These are phyloP conservation scores for Nepenthes gracilis DNA, from an alignment of 148 eudicot species.

Conservation along the genomic window DNA sequence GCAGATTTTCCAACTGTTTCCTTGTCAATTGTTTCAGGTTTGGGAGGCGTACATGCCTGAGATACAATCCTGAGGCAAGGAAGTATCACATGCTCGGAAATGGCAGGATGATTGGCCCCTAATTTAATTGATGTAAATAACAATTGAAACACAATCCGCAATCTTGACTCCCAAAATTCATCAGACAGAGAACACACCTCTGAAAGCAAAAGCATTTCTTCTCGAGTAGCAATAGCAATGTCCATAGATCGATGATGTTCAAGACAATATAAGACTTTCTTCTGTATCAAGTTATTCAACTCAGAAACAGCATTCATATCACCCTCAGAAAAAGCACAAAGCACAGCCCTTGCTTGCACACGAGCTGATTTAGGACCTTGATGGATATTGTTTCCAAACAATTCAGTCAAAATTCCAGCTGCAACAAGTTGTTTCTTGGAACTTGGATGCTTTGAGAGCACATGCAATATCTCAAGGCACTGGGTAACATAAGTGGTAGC, in stretches of 20 bases:
- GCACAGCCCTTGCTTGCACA: constrained; percentile 95
- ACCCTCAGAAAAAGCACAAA: constrained; percentile 96
- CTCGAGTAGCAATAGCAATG: constrained; percentile 86
- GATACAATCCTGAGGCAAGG: constrained; percentile 95
- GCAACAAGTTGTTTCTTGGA: constrained; percentile 94
- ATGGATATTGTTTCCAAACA: constrained; percentile 96
- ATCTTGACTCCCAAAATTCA: constrained; percentile 96
- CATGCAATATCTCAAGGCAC: constrained; percentile 92
- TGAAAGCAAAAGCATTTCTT: constrained; percentile 87
- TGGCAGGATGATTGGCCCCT: constrained; percentile 96
- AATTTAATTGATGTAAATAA: constrained; percentile 85
- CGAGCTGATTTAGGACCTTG: constrained; percentile 97
- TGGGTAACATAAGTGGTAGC: constrained; percentile 92
- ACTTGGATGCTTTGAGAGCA: constrained; percentile 75
- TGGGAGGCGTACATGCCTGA: constrained; percentile 98
- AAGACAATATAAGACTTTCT: constrained; percentile 86
- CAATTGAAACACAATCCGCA: constrained; percentile 92
- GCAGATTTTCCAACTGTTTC: constrained; percentile 47
- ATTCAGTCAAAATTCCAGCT: constrained; percentile 80
- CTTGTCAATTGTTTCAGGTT: constrained; percentile 70
- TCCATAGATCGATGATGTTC: constrained; percentile 99
- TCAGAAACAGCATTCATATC: constrained; percentile 80
- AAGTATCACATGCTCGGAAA: constrained; percentile 95
- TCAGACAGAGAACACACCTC: constrained; percentile 94
- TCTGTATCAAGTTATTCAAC: constrained; percentile 80